Evolutionary conservation across 768 basidiomycete species (phyloP).

Genomic region (Clavulina sp.): DNA sequence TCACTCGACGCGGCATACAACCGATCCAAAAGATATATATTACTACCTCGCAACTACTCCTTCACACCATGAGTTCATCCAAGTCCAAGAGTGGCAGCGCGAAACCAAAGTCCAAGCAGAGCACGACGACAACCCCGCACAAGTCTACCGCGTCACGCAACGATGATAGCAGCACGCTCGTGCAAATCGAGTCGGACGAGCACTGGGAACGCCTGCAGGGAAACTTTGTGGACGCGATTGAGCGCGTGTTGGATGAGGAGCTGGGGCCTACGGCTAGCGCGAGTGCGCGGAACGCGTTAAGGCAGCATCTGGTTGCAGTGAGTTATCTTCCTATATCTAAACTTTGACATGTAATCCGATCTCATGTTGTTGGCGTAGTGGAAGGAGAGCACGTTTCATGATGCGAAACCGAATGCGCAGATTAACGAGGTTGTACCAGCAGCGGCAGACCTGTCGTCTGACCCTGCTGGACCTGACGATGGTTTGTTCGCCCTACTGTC

Average conservation of each 20-base stretch:
- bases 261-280: conserved; percentile 19
- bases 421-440: background rate
- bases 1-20: too few relatives aligned
- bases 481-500: background rate
- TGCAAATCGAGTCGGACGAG: conserved; percentile 39
- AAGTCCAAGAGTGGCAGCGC: too few relatives aligned
- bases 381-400: background rate
- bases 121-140: too few relatives aligned
- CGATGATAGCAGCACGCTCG: too few relatives aligned
- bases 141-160: too few relatives aligned
- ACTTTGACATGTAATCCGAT: background rate
- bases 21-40: too few relatives aligned
- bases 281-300: background rate
- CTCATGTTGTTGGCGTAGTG: background rate
- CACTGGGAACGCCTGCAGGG: conserved; percentile 48
- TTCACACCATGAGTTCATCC: too few relatives aligned
- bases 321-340: background rate
- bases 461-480: background rate
- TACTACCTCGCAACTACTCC: too few relatives aligned
- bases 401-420: background rate
- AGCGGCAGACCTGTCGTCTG: background rate
- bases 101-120: too few relatives aligned
- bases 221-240: conserved; percentile 32
- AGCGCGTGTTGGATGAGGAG: conserved; percentile 30
- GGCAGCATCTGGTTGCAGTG: background rate